These are phyloP conservation scores for Ballota nigra DNA, from an alignment of 257 asterid species.

Conservation along the genomic window DNA sequence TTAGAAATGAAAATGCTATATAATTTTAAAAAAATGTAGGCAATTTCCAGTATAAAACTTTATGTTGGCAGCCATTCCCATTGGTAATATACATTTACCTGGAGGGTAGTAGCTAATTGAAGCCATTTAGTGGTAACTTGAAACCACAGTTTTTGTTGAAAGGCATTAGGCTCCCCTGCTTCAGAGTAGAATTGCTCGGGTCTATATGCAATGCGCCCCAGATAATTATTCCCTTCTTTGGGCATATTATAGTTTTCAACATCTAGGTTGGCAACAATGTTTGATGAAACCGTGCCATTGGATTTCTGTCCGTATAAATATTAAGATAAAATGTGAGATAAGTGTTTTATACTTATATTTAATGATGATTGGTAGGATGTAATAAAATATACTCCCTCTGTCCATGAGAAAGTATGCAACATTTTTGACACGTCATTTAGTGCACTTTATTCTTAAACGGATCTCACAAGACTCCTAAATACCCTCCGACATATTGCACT, in stretches of 20 bases:
- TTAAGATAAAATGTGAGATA: not conserved
- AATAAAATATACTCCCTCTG: too few species aligned
- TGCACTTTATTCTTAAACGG: too few species aligned
- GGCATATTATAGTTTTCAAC: conserved; percentile 48
- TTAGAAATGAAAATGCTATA: too few species aligned
- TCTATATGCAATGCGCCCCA: conserved; percentile 44
- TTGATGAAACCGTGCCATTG: conserved; percentile 28
- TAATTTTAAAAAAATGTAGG: too few species aligned
- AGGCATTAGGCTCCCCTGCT: conserved; percentile 35
- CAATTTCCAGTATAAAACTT: too few species aligned
- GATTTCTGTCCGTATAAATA: conserved; percentile 41
- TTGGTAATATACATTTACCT: conserved; percentile 9
- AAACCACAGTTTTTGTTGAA: conserved; percentile 41
- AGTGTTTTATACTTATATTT: too few species aligned
- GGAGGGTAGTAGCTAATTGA: conserved; percentile 39
- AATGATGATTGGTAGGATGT: too few species aligned
- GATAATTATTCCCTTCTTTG: conserved; percentile 36
- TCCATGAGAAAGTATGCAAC: too few species aligned
- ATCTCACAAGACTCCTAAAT: too few species aligned
- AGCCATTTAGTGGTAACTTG: conserved; percentile 41
- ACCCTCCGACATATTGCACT: too few species aligned
- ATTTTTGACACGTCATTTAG: too few species aligned
- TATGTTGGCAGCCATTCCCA: too few species aligned
- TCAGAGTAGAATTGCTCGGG: conserved; percentile 51
- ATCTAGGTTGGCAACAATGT: conserved; percentile 41